A percentile compares a stretch with the other conserved stretches of the same genome.
These are phyloP conservation scores for Paraconiothyrium brasiliense DNA, from an alignment of 2,329 filamentous ascomycete genomes.

Conservation along the genomic window DNA sequence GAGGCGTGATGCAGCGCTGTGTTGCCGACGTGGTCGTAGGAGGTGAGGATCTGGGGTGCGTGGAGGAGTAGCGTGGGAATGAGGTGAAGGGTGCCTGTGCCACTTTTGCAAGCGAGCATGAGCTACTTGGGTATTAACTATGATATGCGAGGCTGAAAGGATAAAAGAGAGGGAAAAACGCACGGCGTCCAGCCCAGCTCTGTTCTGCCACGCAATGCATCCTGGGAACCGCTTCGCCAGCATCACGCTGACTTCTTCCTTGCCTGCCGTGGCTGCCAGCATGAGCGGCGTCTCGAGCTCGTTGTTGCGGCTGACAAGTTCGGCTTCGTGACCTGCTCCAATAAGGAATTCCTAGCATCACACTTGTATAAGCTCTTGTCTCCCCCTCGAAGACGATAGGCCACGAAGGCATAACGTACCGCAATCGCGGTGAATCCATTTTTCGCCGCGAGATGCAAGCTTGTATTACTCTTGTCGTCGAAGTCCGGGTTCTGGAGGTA, in stretches of 20 bases:
- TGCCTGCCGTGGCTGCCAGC: slow-evolving; percentile 75
- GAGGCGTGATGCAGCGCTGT: slow-evolving; percentile 88
- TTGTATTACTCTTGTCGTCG: slow-evolving; percentile 80
- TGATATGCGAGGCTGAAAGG: slow-evolving; percentile 22
- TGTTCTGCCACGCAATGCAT: slow-evolving; percentile 72
- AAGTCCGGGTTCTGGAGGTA: slow-evolving; percentile 83
- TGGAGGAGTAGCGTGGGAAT: slow-evolving; percentile 49
- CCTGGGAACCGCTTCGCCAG: slow-evolving; percentile 71
- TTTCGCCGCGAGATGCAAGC: slow-evolving; percentile 80
- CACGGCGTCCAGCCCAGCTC: slow-evolving; percentile 75
- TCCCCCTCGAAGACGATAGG: neutral
- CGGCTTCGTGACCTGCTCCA: slow-evolving; percentile 77
- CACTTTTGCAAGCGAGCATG: slow-evolving; percentile 51
- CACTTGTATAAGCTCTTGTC: slow-evolving; percentile 2
- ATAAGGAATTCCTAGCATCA: slow-evolving; percentile 68
- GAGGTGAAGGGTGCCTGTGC: slow-evolving; percentile 56
- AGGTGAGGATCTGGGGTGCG: slow-evolving; percentile 37
- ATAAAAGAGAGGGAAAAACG: slow-evolving; percentile 16
- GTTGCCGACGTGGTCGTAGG: slow-evolving; percentile 76
- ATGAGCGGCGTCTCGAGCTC: slow-evolving; percentile 83
- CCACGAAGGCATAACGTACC: slow-evolving; percentile 42
- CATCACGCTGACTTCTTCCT: slow-evolving; percentile 77
- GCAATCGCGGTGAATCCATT: slow-evolving; percentile 76
- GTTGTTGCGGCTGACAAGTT: slow-evolving; percentile 79
- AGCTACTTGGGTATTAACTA: slow-evolving; percentile 28